Percentiles rank a stretch among this genome's conserved stretches.
These are phyloP conservation scores for Macrolepiota dolichaula DNA, from an alignment of 768 basidiomycete genomes.

Conservation along the genomic window DNA sequence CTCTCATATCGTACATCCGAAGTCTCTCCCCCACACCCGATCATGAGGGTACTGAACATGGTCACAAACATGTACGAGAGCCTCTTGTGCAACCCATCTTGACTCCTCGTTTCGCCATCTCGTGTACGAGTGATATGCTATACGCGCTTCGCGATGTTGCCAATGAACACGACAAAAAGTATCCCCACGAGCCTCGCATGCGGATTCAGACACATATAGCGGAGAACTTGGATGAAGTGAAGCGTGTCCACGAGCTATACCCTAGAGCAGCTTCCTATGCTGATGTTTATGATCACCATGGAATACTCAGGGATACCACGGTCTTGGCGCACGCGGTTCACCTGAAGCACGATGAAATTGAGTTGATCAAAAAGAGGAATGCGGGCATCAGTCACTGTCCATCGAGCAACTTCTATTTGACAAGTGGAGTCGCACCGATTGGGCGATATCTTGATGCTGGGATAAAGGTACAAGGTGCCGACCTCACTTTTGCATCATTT, in stretches of 20 bases:
- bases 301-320: constrained; percentile 75
- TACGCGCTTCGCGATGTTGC: constrained; percentile 59
- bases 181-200: constrained; percentile 42
- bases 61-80: constrained; percentile 20
- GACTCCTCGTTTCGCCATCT: constrained; percentile 95
- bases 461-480: constrained; percentile 61
- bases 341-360: constrained; percentile 69
- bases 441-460: constrained; percentile 78
- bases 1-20: constrained; percentile 69
- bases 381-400: constrained; percentile 93
- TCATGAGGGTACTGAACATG: constrained; percentile 19
- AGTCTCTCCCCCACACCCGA: constrained; percentile 36
- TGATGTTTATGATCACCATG: constrained; percentile 75
- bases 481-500: neutral
- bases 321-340: constrained; percentile 88
- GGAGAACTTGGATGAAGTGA: constrained; percentile 77
- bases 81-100: constrained; percentile 85
- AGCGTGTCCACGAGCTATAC: constrained; percentile 64
- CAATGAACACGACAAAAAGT: neutral
- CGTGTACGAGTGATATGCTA: constrained; percentile 76
- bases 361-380: constrained; percentile 57
- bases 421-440: constrained; percentile 80
- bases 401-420: constrained; percentile 90
- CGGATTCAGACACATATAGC: constrained; percentile 91
- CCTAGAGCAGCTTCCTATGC: constrained; percentile 66